phyloP scores from a whole-genome alignment of 768 basidiomycete genomes.

The Rhodotorula sphaerocarpa region DNA sequence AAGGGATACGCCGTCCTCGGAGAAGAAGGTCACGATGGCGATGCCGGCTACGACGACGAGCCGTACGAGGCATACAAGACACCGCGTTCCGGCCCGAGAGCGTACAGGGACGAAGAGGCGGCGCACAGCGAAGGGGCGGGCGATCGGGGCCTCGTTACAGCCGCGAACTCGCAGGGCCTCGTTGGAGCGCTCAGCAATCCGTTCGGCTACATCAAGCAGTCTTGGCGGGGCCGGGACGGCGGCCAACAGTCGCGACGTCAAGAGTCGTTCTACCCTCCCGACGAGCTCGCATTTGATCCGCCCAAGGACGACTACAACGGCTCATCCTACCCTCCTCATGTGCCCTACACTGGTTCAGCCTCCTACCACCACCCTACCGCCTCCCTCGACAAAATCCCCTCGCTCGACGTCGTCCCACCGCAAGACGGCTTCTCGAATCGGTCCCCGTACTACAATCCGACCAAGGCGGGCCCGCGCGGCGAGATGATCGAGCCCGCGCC shows the following conservation, averaged over 20 bases:
- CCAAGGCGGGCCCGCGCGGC: not conserved
- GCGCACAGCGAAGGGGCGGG: no score
- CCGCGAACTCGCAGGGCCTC: no score
- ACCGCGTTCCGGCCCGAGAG: not conserved
- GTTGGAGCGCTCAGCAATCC: constrained; percentile 17
- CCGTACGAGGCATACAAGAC: constrained; percentile 19
- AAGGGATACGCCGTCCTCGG: constrained; percentile 27
- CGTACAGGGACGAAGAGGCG: no score
- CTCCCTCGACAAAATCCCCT: constrained; percentile 22
- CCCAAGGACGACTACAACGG: not conserved
- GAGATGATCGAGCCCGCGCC: constrained; percentile 17
- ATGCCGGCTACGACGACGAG: constrained; percentile 1
- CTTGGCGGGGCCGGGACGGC: not conserved
- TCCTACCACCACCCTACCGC: not conserved
- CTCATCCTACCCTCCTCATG: not conserved
- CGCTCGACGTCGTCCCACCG: constrained; percentile 24
- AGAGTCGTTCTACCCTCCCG: constrained; percentile 20
- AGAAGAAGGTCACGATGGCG: constrained; percentile 1
- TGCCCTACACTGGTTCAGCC: no score
- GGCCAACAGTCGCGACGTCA: not conserved
- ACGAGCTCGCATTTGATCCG: constrained; percentile 28
- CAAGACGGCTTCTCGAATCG: constrained; percentile 1
- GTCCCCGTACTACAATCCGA: not conserved
- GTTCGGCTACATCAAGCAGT: constrained; percentile 11
- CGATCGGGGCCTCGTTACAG: no score